Conservation (phyloP, 2,329 filamentous ascomycete species). For the Penicillium sp. region DNA sequence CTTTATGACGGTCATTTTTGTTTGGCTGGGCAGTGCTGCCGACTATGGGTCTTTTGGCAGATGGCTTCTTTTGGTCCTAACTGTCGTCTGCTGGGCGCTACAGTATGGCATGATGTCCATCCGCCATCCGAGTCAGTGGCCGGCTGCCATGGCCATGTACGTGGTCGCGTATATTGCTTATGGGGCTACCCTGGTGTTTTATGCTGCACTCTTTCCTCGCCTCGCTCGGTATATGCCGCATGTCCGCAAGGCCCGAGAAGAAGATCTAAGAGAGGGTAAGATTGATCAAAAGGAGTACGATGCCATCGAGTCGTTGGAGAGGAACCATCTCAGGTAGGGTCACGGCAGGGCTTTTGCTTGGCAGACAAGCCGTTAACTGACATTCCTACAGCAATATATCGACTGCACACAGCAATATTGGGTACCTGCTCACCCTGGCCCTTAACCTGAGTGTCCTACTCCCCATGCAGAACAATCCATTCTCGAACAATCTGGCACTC, state of each 20-base stretch:
- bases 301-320: conserved; percentile 42
- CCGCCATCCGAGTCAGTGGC: conserved; percentile 39
- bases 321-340: conserved; percentile 40
- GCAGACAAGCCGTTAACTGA: conserved; percentile 4
- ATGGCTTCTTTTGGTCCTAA: conserved; percentile 42
- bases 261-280: conserved; percentile 40
- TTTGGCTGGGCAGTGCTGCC: conserved; percentile 43
- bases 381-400: conserved; percentile 34
- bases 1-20: conserved; percentile 45
- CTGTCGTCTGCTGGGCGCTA: conserved; percentile 41
- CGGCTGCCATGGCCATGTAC: conserved; percentile 42
- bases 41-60: conserved; percentile 45
- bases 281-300: conserved; percentile 41
- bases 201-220: conserved; percentile 42
- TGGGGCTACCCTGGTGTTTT: conserved; percentile 44
- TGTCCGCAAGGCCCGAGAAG: conserved; percentile 42
- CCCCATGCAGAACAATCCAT: conserved; percentile 37
- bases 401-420: conserved; percentile 46
- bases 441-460: conserved; percentile 43
- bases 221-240: conserved; percentile 43
- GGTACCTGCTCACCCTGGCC: conserved; percentile 40
- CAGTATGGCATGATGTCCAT: conserved; percentile 45
- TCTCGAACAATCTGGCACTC: conserved; percentile 41
- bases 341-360: neutral
- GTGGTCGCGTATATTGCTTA: conserved; percentile 43